Evolutionary conservation across 1,139 yeast species (phyloP).

Genomic region (Chernovozyma sophiae-reginae): DNA sequence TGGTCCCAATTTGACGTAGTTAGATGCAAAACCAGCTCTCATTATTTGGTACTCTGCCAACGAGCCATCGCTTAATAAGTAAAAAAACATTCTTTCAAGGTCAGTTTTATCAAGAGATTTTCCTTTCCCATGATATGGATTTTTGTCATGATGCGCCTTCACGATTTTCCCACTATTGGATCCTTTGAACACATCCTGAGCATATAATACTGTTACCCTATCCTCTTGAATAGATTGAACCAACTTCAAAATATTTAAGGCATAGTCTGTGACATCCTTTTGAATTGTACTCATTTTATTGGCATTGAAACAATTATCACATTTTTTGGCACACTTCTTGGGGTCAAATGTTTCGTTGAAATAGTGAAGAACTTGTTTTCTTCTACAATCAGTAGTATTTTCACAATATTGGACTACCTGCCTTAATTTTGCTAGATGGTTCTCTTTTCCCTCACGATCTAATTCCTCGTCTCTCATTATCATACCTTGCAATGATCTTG

Average conservation of each 20-base stretch:
- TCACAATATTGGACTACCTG: slow-evolving; percentile 92
- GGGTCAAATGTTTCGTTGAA: slow-evolving; percentile 81
- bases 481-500: slow-evolving; percentile 66
- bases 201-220: slow-evolving; percentile 71
- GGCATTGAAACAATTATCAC: slow-evolving; percentile 78
- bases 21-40: slow-evolving; percentile 74
- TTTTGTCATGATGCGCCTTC: slow-evolving; percentile 56
- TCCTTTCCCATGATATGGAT: slow-evolving; percentile 69
- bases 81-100: slow-evolving; percentile 78
- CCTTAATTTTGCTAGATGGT: slow-evolving; percentile 70
- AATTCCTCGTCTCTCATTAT: slow-evolving; percentile 73
- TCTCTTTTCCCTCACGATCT: slow-evolving; percentile 63
- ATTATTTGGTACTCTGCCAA: slow-evolving; percentile 69
- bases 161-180: slow-evolving; percentile 59
- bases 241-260: slow-evolving; percentile 56
- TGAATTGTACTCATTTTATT: slow-evolving; percentile 40
- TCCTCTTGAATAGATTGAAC: slow-evolving; percentile 54
- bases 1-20: slow-evolving; percentile 63
- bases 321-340: slow-evolving; percentile 59
- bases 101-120: slow-evolving; percentile 58
- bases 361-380: slow-evolving; percentile 83
- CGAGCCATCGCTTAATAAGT: slow-evolving; percentile 63
- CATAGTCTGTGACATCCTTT: slow-evolving; percentile 66
- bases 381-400: slow-evolving; percentile 83
- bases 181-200: slow-evolving; percentile 84